Base-by-base conservation (phyloP, 2,329 filamentous ascomycete genomes). In the Fusarium siculi region DNA sequence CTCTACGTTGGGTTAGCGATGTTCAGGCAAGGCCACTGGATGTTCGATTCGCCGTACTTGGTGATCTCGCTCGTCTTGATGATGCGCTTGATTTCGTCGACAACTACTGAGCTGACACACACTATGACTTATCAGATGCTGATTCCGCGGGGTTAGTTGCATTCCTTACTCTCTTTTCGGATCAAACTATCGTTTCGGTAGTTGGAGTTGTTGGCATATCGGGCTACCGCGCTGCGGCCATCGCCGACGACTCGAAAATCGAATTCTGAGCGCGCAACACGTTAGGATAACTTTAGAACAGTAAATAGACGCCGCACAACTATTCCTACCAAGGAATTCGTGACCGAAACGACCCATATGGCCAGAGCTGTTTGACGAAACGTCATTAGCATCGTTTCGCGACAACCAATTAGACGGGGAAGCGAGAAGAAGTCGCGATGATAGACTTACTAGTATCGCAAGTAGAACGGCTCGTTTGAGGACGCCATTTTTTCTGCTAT, bases 131-230 rank as follows among this genome's bases (percentile, higher is more conserved):
- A 47, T 78, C 39, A 78, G 74, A 39, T 37, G 42, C 18, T 23
- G n/a, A 15, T 4, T 11, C 5, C 25, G 16, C 19, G 21, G 9
- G 25, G 25, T 34, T 21, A 12, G 23, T 25, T 34, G 39, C 36
- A 54, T 47, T n/a, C 83, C 95, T 77, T 87, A 98, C 96, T 99
- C 87, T 99, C 96, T 95, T 99, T 99, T 74, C 96, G 93, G 80
- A 99, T 99, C 77, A 99, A 86, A 72, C 95, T 98, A 82, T 99
- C 96, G 84, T 99, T 99, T 80, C 96, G 92, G 85, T 99, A 99
- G 85, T 99, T 99, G 65, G 96, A 98, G 84, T 99, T 99, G 88
- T 99, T 99, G 74, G 96, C 96, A 85, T 99, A 99, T 84, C 96
- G 92, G 37, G 96, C 95, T 58, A 96, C 93, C 12, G 96, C 96